Base-by-base conservation (phyloP, 495 filamentous ascomycete species). In the Cercophora scortea region DNA sequence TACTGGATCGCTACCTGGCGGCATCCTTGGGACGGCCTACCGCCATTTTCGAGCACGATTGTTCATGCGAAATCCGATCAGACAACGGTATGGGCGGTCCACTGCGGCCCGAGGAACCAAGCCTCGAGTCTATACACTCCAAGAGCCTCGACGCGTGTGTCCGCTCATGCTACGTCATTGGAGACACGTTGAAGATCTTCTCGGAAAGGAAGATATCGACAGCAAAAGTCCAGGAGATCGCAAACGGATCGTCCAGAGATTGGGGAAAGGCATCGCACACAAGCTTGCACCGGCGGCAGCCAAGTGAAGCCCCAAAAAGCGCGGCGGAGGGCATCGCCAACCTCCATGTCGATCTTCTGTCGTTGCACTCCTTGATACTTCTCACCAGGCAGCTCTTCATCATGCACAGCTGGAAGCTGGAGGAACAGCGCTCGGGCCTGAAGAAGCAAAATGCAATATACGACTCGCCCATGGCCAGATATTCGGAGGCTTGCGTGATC, bases 351-450 rank as follows among this genome's bases (percentile, higher is more conserved):
- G 82, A 87, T 53, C 74, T 86, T 8, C 73, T 86, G 15, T 85
- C 88, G 55, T 84, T 83, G 54, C 86, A 87, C 68, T 87, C 85
- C 1, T 81, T 89, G 44, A 79, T 89, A 18, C 71, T 90, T 6
- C 71, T 90, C n/a, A 82, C 80, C 32, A 69, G 81, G 46, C 87
- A 87, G 4, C 85, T 90, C 56, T 84, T 89, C 48, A 68, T 89
- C 61, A 73, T 67, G 63, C 65, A 52, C 57, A 69, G 50, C 56
- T 68, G 55, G 66, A 70, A 61, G 59, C 60, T 64, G 0, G 55
- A 61, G 13, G 62, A 67, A 46, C 53, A 63, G 47, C 61, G 64
- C 6, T 60, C 59, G 6, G 65, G 68, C 12, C 57, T 59, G 47
- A 59, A 61, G 47, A 60, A 63, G 12, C 60, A 61, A 34, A 35